Evolutionary conservation across 2,329 filamentous ascomycete genomes (phyloP), one percentile per base, ranked within the genome.

Genomic region (Epichloe baconii): DNA sequence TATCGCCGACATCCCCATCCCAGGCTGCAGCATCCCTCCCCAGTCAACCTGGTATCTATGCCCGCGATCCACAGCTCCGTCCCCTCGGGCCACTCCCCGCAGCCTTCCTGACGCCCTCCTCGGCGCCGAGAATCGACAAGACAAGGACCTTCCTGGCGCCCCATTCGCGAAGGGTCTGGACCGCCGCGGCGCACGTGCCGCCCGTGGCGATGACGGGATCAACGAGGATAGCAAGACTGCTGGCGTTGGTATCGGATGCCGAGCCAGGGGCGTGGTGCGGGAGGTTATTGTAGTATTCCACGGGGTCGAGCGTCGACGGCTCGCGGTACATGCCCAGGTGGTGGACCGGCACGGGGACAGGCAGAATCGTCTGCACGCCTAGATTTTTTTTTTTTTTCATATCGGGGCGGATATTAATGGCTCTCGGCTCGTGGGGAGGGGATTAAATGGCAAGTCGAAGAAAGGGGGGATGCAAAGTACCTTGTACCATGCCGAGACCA

Each of bases 231-330:
- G 89, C 89, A 12, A 95, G 74, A 53, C 66, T 73, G 44, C 70
- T 70, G 43, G 70, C 61, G 47, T 48, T 63, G 36, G 68, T 64
- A 26, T 38, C 55, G 40, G 64, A 58, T 44, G 62, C 54, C 34
- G 68, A 57, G 47, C 64, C 51, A 59, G 73, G 62, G 40, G 74
- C 65, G 69, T 88, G 85, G 69, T 87, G 84, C 37, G 89, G 89
- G 19, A 96, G 82, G 69, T 95, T 95, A 75, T 96, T 96, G 78
- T 96, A 96, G 78, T 96, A 95, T 70, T 95, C 90, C 53, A 96
- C 90, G 3, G 90, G 88, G 61, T 88, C 82, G 52, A 96, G 82
- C 44, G 87, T 91, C 52, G 81, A 80, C 54, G 86, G 88, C 66
- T 96, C 90, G 63, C 90, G 88, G 76, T 91, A 97, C 63, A 97